These are phyloP conservation scores for Chrysoporthe cubensis DNA, from an alignment of 2,329 filamentous ascomycete species.

Conservation along the genomic window DNA sequence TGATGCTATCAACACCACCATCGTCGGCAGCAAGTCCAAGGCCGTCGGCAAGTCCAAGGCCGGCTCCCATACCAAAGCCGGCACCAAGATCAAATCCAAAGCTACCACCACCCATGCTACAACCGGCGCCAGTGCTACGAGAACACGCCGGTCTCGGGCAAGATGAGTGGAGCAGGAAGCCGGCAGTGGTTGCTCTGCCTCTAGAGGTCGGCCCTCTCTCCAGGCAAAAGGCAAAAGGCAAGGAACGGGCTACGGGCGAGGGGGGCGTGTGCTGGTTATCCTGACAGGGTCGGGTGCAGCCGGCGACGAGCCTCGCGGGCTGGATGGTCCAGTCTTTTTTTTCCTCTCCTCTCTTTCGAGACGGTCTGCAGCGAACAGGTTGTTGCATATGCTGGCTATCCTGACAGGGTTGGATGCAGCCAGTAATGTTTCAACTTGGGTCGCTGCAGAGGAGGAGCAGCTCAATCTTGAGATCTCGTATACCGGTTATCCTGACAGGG, in stretches of 20 bases:
- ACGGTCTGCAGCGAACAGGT: not conserved
- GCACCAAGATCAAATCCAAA: no score
- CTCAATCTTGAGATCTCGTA: not conserved
- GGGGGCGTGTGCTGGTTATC: constrained; percentile 6
- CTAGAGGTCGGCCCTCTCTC: no score
- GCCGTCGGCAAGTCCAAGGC: not conserved
- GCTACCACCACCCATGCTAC: no score
- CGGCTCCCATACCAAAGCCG: not conserved
- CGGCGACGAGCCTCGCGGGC: not conserved
- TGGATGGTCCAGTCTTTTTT: no score
- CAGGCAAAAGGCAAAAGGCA: no score
- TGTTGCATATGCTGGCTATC: not conserved
- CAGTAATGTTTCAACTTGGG: not conserved
- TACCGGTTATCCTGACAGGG: constrained; percentile 4
- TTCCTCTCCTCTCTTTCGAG: no score
- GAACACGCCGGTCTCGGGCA: not conserved
- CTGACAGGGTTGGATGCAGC: constrained; percentile 1
- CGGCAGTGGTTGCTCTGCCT: no score
- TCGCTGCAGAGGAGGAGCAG: not conserved
- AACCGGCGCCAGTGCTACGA: not conserved
- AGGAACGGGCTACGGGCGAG: not conserved
- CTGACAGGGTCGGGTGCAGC: constrained; percentile 5
- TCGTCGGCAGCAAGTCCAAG: not conserved
- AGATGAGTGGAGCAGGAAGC: no score
- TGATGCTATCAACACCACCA: not conserved